Evolutionary conservation across 164 flowering plant genomes (phyloP).

Genomic region (Magnolia kwangsiensis): DNA sequence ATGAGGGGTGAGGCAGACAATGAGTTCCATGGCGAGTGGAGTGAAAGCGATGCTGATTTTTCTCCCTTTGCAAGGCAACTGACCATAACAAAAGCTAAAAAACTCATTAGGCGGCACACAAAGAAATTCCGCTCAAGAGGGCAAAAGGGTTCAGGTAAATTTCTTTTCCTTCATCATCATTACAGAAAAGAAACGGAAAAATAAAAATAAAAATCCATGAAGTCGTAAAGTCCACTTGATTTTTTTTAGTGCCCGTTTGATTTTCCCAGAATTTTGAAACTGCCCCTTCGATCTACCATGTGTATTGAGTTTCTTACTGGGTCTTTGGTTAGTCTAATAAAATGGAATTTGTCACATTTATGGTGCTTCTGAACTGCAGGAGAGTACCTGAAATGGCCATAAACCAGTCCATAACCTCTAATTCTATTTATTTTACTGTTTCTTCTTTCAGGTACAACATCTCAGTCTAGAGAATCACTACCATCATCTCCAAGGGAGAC

Average conservation of each 20-base stretch:
- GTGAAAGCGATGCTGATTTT: slow-evolving; percentile 87
- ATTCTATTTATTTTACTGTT: not conserved
- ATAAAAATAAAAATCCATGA: not conserved
- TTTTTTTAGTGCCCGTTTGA: not conserved
- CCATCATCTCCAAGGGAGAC: slow-evolving; percentile 64
- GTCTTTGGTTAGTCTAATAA: not conserved
- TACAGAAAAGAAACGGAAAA: no score
- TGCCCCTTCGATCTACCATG: not conserved
- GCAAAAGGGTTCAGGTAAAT: slow-evolving; percentile 62
- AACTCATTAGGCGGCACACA: slow-evolving; percentile 85
- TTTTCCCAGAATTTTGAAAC: not conserved
- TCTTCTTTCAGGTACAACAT: slow-evolving; percentile 49
- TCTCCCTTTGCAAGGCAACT: slow-evolving; percentile 92
- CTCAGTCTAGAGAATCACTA: slow-evolving; percentile 68
- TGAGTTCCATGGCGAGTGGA: slow-evolving; percentile 87
- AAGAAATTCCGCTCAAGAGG: slow-evolving; percentile 84
- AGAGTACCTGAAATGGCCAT: not conserved
- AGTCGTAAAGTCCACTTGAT: not conserved
- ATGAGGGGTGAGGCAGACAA: slow-evolving; percentile 95
- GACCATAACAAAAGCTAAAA: slow-evolving; percentile 88
- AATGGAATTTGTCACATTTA: not conserved
- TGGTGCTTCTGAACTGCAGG: not conserved
- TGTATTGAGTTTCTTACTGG: not conserved
- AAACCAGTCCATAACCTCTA: not conserved
- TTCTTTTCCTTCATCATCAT: not conserved